These are phyloP conservation scores for Cyathus striatus DNA, from an alignment of 768 basidiomycete species.

Conservation along the genomic window DNA sequence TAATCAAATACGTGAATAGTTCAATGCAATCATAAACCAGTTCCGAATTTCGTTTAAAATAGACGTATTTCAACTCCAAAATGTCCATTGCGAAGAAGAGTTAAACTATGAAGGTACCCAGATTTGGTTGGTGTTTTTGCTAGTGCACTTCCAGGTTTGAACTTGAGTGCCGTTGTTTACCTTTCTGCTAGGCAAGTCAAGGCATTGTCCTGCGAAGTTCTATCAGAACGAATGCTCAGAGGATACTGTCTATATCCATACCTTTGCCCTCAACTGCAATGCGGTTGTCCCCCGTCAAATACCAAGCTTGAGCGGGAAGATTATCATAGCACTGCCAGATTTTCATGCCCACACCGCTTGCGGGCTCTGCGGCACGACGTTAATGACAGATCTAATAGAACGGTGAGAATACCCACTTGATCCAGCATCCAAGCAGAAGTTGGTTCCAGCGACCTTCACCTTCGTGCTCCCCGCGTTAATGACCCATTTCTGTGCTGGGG, in stretches of 20 bases:
- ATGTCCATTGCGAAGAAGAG: no score
- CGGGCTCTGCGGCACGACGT: constrained; percentile 11
- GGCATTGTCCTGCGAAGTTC: constrained; percentile 16
- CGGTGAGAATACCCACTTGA: constrained; percentile 12
- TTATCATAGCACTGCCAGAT: constrained; percentile 23
- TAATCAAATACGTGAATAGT: no score
- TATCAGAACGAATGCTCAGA: neutral
- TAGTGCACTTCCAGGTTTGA: constrained; percentile 23
- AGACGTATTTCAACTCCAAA: no score
- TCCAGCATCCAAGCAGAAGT: constrained; percentile 29
- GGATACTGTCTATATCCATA: constrained; percentile 1
- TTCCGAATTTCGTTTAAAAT: no score
- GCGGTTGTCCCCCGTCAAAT: constrained; percentile 18
- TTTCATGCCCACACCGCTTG: constrained; percentile 21
- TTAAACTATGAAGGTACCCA: no score
- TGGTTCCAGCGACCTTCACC: constrained; percentile 18
- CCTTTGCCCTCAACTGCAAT: constrained; percentile 17
- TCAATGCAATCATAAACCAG: no score
- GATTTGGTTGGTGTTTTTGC: constrained; percentile 19
- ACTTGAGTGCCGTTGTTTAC: constrained; percentile 19
- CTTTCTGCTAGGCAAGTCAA: constrained; percentile 20
- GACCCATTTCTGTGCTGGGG: constrained; percentile 23
- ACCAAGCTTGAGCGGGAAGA: constrained; percentile 23
- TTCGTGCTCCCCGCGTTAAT: constrained; percentile 17
- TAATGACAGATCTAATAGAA: neutral